Percentiles rank a stretch among this genome's conserved stretches.
phyloP scores from a whole-genome alignment of 495 filamentous ascomycete species.

The Aeminium ludgeri region DNA sequence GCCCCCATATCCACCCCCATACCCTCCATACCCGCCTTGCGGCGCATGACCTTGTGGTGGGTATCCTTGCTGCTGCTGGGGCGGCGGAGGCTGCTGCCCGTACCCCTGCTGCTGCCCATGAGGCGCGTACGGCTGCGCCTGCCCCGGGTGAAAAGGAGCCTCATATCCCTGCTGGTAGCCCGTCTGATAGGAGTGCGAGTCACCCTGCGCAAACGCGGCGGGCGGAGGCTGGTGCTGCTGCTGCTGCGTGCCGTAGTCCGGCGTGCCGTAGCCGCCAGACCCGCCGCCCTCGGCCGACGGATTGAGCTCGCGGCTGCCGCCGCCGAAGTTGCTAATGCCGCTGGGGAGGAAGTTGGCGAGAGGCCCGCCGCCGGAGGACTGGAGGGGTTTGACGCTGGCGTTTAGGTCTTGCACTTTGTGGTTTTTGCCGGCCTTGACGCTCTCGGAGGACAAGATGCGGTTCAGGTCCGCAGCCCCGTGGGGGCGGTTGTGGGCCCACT shows the following conservation, averaged over 20 bases:
- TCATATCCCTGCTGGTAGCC: constrained; percentile 27
- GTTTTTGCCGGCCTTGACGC: constrained; percentile 66
- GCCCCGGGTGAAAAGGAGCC: constrained; percentile 11
- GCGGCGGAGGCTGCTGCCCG: background rate
- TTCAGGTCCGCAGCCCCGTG: constrained; percentile 49
- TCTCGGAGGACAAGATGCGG: constrained; percentile 53
- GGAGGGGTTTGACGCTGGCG: constrained; percentile 5
- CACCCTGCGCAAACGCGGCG: constrained; percentile 5
- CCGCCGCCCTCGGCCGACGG: background rate
- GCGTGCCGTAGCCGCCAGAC: background rate
- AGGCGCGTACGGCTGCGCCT: constrained; percentile 2
- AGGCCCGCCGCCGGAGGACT: constrained; percentile 7
- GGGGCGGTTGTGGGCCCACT: constrained; percentile 51
- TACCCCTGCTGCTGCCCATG: constrained; percentile 4
- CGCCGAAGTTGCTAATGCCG: background rate
- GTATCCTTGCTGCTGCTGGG: background rate
- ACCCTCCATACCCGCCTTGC: constrained; percentile 7
- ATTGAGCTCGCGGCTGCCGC: background rate
- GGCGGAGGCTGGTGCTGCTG: constrained; percentile 6
- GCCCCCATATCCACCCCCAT: constrained; percentile 1
- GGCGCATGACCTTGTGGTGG: constrained; percentile 3
- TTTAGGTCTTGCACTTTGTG: constrained; percentile 28
- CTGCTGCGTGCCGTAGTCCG: constrained; percentile 14
- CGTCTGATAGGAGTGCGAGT: constrained; percentile 19
- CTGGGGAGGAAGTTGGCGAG: constrained; percentile 6